Base-by-base conservation (phyloP, 495 filamentous ascomycete species). In the Podospora appendiculata region DNA sequence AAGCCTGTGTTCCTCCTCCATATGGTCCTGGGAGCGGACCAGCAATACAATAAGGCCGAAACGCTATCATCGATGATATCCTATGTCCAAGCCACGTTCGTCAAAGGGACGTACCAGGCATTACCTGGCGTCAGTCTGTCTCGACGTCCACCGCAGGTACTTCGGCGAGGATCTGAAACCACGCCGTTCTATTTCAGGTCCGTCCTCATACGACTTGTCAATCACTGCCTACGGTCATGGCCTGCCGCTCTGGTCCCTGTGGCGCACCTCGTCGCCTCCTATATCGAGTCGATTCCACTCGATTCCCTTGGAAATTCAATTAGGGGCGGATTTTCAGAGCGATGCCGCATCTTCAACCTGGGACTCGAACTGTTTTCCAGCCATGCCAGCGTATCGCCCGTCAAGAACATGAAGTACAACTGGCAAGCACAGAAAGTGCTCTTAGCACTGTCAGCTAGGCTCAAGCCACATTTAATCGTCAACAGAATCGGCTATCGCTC, bases 351-450 rank as follows among this genome's bases (percentile, higher is more conserved):
- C 12, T 67, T 70, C 49, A 76, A 76, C 55, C 39, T 54, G 10
- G 61, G 64, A 12, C 43, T 76, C 7, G 53, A 50, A 8, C 50
- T 59, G 10, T 65, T 75, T n/a, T 59, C 50, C n/a, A 49, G 38
- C 36, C 62, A 59, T 4, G 56, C 71, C 13, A 41, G 52, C 25
- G 44, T 40, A 7, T 52, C 57, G 17, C 67, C 72, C 3, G 13
- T 72, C 6, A 34, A 36, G 7, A 59, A 66, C 50, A 65, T 64
- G 59, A 55, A 57, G 36, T 68, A 67, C 63, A 71, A 71, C 47
- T 77, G 74, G 74, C 62, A 69, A 18, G 73, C 73, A 1, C 74
- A 77, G 35, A 69, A 59, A 35, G 45, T 64, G 14, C 61, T 77
- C 9, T 48, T 77, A 32, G 54, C 52, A 5, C 57, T 72, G 50